Base-by-base conservation (phyloP, 768 basidiomycete species). In the Tricholoma flavovirens region DNA sequence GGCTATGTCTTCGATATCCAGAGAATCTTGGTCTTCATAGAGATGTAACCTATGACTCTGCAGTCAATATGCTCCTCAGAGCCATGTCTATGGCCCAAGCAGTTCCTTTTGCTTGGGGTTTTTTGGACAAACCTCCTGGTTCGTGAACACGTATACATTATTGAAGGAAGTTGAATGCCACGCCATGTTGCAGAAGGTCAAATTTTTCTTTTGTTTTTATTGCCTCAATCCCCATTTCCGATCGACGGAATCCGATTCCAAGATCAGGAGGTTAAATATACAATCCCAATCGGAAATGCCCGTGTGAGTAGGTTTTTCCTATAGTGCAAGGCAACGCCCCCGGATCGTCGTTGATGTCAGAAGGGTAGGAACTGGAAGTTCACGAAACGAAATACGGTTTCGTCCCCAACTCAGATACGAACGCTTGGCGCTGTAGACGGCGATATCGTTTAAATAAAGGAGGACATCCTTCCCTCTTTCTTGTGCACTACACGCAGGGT, bases 41-140 rank as follows among this genome's bases (percentile, higher is more conserved):
- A 43, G 79, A 77, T 19, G 64, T 90, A 15, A 77, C 70, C 1
- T 73, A 82, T 45, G 87, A 88, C 14, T 65, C 64, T 22, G 88
- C 87, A 2, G 75, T 79, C 14, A 75, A 70, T 45, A 81, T 89
- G 76, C 78, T 92, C 12, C 43, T 78, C 2, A 80, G 84, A 50
- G 87, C 82, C n/a, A 71, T 78, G 9, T 70, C 74, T 14, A 69
- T 84, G 54, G 80, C 89, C 3, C 75, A 76, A 43, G 80, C 68
- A 14, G 69, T 80, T 17, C 87, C 90, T 2, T 92, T 88, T 64
- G 62, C 73, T 5, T 90, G 88, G 85, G 74, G 80, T 2, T 92
- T 82, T 62, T 80, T 93, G 33, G 90, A 93, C 77, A 87, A 86
- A 60, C 89, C 90, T 30, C 62, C 71, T 62, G 90, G 90, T 88